A percentile compares a stretch with the other conserved stretches of the same genome.
Evolutionary conservation across 1,284 basidiomycete genomes (phyloP).

Genomic region (Ganoderma lingzhi): DNA sequence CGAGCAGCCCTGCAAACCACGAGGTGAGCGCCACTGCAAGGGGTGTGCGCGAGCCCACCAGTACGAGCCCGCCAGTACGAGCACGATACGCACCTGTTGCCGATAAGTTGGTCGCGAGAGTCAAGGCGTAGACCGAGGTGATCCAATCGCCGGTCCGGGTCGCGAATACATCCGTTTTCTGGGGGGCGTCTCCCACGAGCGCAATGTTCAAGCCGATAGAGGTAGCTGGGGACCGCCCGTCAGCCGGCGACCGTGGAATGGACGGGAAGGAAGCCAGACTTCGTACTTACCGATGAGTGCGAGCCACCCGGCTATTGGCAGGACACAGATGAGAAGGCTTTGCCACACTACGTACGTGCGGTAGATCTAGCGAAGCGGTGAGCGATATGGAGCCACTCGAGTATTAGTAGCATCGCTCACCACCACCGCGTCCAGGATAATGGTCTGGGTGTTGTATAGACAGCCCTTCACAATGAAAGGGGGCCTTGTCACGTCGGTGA

Average conservation of each 20-base stretch:
- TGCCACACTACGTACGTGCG: slow-evolving; percentile 41
- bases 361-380: background rate
- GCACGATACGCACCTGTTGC: slow-evolving; percentile 38
- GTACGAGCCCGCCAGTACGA: slow-evolving; percentile 35
- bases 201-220: slow-evolving; percentile 28
- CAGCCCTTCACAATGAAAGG: slow-evolving; percentile 23
- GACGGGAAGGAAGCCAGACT: background rate
- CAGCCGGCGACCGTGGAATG: slow-evolving; percentile 44
- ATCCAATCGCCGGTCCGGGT: slow-evolving; percentile 40
- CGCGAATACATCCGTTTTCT: slow-evolving; percentile 34
- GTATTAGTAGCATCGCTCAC: background rate
- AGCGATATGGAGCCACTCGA: background rate
- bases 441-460: background rate
- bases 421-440: slow-evolving; percentile 11
- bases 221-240: slow-evolving; percentile 53
- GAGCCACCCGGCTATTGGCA: slow-evolving; percentile 30
- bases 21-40: background rate
- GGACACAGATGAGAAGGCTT: slow-evolving; percentile 32
- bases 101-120: slow-evolving; percentile 42
- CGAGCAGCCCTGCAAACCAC: slow-evolving; percentile 35
- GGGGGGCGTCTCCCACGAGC: slow-evolving; percentile 35
- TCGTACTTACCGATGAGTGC: slow-evolving; percentile 35
- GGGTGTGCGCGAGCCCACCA: too few relatives aligned
- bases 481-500: slow-evolving; percentile 36
- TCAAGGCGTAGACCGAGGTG: slow-evolving; percentile 40